phyloP scores from a whole-genome alignment of 2,329 filamentous ascomycete species.

The Furcasterigmium sp. region DNA sequence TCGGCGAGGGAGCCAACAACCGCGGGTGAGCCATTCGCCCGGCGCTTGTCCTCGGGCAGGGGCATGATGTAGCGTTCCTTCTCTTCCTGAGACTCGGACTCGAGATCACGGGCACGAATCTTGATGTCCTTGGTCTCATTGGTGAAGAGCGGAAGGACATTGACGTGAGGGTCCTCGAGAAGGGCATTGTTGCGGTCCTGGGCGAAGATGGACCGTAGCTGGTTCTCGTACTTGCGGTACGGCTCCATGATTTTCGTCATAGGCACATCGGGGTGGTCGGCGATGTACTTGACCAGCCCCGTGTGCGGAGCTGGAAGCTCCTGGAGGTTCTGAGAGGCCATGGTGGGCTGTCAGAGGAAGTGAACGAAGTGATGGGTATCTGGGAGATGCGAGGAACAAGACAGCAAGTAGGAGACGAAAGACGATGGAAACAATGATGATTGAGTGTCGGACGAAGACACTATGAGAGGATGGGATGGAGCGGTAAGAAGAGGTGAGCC shows the following conservation, averaged over 20 bases:
- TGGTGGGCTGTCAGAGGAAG: constrained; percentile 12
- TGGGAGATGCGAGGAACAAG: neutral
- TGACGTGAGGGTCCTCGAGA: constrained; percentile 52
- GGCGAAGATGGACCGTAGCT: constrained; percentile 62
- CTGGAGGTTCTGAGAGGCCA: constrained; percentile 34
- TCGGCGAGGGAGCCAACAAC: constrained; percentile 62
- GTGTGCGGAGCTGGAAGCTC: constrained; percentile 39
- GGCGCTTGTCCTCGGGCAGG: constrained; percentile 56
- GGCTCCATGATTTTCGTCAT: constrained; percentile 57
- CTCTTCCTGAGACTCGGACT: constrained; percentile 52
- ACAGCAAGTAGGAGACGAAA: neutral
- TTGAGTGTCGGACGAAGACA: neutral
- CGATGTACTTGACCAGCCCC: constrained; percentile 48
- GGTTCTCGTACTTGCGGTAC: constrained; percentile 62
- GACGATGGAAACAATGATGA: neutral
- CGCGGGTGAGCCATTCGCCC: constrained; percentile 57
- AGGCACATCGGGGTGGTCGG: constrained; percentile 44
- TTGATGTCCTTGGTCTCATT: constrained; percentile 51
- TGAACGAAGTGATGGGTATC: neutral
- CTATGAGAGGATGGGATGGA: neutral
- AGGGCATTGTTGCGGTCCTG: constrained; percentile 58
- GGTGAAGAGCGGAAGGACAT: constrained; percentile 62
- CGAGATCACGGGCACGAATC: constrained; percentile 56
- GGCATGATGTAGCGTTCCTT: constrained; percentile 66
- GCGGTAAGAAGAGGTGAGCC: neutral